phyloP scores from a whole-genome alignment of 345 rosid genomes.

The Triadica sebifera region DNA sequence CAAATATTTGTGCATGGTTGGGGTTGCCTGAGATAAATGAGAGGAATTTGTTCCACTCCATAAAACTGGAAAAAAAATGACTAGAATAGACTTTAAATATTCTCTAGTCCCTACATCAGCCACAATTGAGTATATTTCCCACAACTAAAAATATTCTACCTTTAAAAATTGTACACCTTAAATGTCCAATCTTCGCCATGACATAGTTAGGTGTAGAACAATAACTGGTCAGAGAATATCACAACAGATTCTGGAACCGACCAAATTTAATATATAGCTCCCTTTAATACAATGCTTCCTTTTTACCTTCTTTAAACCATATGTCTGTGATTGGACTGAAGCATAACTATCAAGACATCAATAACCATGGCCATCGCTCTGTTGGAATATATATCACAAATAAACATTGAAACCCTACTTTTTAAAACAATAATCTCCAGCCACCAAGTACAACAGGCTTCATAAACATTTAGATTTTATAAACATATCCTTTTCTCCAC shows the following conservation, averaged over 20 bases:
- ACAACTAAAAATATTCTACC: too few species aligned
- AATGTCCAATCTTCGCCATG: too few species aligned
- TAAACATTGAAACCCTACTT: background rate
- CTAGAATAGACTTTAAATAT: background rate
- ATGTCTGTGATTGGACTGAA: background rate
- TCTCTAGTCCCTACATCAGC: background rate
- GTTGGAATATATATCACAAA: background rate
- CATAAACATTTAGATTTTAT: background rate
- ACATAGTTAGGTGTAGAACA: too few species aligned
- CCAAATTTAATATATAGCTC: background rate
- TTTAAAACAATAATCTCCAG: background rate
- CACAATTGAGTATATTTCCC: too few species aligned
- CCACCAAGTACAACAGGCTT: background rate
- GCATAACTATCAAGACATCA: background rate
- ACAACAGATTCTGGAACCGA: too few species aligned
- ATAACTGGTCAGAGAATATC: too few species aligned
- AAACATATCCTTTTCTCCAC: background rate
- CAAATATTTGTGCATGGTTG: background rate
- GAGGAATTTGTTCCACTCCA: background rate
- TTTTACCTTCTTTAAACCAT: background rate
- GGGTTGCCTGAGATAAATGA: constrained; percentile 1
- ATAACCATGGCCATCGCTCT: background rate
- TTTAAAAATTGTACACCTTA: too few species aligned
- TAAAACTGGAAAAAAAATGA: background rate
- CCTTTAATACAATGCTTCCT: background rate